Evolutionary conservation across 1,284 basidiomycete genomes (phyloP), one percentile per base, ranked within the genome.

Genomic region (Porodaedalea pini): DNA sequence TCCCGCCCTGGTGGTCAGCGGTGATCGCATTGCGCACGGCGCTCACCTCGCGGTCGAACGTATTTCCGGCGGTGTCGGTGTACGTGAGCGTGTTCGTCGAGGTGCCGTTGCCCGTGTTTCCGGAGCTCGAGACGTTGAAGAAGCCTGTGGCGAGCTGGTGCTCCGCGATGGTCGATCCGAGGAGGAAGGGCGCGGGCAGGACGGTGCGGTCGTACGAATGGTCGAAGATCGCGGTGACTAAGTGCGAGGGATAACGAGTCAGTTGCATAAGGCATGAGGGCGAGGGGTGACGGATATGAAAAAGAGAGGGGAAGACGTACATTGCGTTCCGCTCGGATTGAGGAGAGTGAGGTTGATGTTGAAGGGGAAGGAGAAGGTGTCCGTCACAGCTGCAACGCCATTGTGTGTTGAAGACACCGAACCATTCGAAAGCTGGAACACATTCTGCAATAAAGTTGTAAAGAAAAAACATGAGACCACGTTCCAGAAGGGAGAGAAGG

Each of bases 1-100:
- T 76, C 39, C 88, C 86, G 55, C 78, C 72, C 61, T 86, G 73
- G 50, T 74, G 67, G 64, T 90, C 82, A 27, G 79, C 72, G 6
- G 80, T 81, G 64, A 90, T 86, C 62, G 76, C 76, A 65, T 85
- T 80, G 63, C 79, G 72, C 6, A 76, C 77, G 1, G 85, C 82
- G 58, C 81, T 75, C 54, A 91, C 86, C 29, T 74, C 65, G 54
- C 87, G 75, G 51, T 71, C 69, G 68, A 78, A 90, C 0, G 85
- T 86, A 69, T 89, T 85, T 45, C 82, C 83, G 7, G 69, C 68
- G 21, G 66, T 62, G 66, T 90, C 86, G 8, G 67, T 61, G 65
- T 90, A 91, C 44, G 67, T 70, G 69, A 90, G 83, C 7, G 77
- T 79, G 68, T 90, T 89, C 68, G 78, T 80, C 68, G 74, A 88